Evolutionary conservation across 2,329 filamentous ascomycete genomes (phyloP).

Genomic region (Colletotrichum chlorophyti): DNA sequence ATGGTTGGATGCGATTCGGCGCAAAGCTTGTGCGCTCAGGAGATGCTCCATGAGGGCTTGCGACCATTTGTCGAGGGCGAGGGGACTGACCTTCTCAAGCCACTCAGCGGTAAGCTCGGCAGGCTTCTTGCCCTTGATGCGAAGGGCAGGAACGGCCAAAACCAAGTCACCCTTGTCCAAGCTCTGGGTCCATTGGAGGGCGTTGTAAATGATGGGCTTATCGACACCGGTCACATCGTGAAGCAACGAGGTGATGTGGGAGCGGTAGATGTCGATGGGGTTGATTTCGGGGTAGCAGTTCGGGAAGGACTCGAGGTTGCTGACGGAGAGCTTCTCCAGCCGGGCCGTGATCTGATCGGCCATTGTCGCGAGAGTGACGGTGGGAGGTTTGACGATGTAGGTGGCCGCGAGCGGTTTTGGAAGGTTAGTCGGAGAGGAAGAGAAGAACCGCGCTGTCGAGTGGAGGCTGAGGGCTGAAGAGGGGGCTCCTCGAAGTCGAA

Average conservation of each 20-base stretch:
- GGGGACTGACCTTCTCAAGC: conserved; percentile 61
- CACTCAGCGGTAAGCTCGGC: conserved; percentile 67
- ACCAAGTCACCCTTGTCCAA: conserved; percentile 85
- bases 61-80: conserved; percentile 20
- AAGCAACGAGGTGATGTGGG: conserved; percentile 75
- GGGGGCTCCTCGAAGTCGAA: conserved; percentile 20
- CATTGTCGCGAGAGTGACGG: conserved; percentile 31
- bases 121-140: conserved; percentile 75
- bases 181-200: conserved; percentile 78
- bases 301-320: conserved; percentile 52
- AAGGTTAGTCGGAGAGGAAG: conserved; percentile 2
- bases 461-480: background rate
- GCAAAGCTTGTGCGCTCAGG: background rate
- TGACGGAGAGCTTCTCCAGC: conserved; percentile 43
- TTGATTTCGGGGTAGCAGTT: conserved; percentile 73
- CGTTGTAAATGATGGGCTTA: conserved; percentile 73
- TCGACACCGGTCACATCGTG: conserved; percentile 75
- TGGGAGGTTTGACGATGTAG: conserved; percentile 18
- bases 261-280: conserved; percentile 80
- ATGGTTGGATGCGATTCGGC: background rate
- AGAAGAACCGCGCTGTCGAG: conserved; percentile 7
- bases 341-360: conserved; percentile 41
- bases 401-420: background rate
- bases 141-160: conserved; percentile 79
- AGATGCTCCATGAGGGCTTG: background rate